Base-by-base conservation (phyloP, 2,329 filamentous ascomycete species). In the Myriosclerotinia scirpicola region DNA sequence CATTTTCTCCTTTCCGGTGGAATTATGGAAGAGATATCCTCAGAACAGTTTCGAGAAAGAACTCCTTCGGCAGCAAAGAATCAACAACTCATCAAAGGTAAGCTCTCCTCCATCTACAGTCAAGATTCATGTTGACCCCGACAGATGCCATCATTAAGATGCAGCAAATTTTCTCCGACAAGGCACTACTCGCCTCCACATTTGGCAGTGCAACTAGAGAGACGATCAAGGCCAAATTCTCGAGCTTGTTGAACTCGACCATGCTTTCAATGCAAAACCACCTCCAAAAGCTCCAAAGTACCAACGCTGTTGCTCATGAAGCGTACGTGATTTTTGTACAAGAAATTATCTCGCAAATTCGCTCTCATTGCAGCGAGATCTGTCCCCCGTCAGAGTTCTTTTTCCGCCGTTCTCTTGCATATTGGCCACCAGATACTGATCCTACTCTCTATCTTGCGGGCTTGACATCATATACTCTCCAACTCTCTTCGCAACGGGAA, bases 381-480 rank as follows among this genome's bases (percentile, higher is more conserved):
- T 68, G 68, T 52, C 68, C 67, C n/a, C 54, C 72, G 14, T 67
- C 69, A 26, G 69, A 71, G 36, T 76, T 74, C 65, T 76, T 75
- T 60, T 62, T 73, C 17, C 65, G 67, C 15, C 58, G 67, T 8
- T 76, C 74, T 1, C 26, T 48, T 15, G 55, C 70, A 42, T 76
- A 75, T 50, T 75, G 74, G 73, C 73, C 74, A 11, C 67, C 70
- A 42, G 68, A 74, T 30, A 67, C 64, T 4, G 75, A 76, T 67
- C 75, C 75, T 36, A 70, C 68, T 36, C 68, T 75, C 20, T 74
- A 71, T 50, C 69, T 68, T n/a, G 70, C 74, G 34, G 73, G 73
- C 12, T 66, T 76, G 9, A 67, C 71, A 26, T 70, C 73, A 11
- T 76, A 75, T 55, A 72, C 69, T 22, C 60, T 73, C 38, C 69